Conservation (phyloP, 495 filamentous ascomycete species). For the Lasiosphaeris hirsuta region DNA sequence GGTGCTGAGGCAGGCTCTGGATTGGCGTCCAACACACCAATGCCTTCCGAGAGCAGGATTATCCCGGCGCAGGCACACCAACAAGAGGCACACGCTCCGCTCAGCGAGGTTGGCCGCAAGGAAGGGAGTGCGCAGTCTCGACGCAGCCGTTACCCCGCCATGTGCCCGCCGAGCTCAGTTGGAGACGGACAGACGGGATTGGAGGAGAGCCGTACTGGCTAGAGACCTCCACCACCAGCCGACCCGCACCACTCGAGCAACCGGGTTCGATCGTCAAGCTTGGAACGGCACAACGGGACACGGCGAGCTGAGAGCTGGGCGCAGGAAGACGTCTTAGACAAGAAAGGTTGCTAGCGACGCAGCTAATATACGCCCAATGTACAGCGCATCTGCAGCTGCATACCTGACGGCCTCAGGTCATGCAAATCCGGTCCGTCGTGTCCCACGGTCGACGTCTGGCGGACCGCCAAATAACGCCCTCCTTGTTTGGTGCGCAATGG, state of each 20-base stretch:
- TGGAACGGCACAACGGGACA: too few relatives aligned
- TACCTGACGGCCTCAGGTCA: background rate
- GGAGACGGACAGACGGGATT: background rate
- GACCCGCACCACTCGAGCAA: background rate
- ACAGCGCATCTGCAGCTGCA: slow-evolving; percentile 1
- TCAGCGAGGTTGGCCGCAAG: background rate
- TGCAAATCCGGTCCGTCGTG: background rate
- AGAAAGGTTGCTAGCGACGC: background rate
- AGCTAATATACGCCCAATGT: background rate
- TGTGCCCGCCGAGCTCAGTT: background rate
- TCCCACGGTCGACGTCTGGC: background rate
- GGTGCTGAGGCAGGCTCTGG: slow-evolving; percentile 3
- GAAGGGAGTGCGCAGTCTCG: background rate
- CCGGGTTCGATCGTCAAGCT: too few relatives aligned
- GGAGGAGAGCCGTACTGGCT: background rate
- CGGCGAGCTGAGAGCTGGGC: slow-evolving; percentile 3
- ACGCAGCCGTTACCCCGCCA: background rate
- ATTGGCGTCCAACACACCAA: background rate
- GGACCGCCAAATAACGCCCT: too few relatives aligned
- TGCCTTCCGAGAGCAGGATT: background rate
- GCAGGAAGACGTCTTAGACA: too few relatives aligned
- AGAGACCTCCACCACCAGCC: background rate
- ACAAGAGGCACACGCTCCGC: background rate
- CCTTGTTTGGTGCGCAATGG: too few relatives aligned
- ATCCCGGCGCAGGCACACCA: background rate